phyloP scores from a whole-genome alignment of 257 asterid species.

The Forsythia viridissima region DNA sequence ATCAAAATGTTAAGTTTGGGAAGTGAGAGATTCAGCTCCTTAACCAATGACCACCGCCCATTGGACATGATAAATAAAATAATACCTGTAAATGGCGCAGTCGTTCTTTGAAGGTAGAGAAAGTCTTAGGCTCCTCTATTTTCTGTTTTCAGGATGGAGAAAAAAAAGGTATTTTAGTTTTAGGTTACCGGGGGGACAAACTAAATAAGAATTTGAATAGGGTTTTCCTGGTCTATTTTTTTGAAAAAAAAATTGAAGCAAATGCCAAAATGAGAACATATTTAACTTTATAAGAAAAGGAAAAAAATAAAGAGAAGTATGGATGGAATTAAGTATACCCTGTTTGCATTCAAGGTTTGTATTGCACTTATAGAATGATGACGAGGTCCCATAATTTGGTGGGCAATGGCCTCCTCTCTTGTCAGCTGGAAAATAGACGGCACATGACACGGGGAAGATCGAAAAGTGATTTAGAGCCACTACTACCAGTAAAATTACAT shows the following conservation, averaged over 20 bases:
- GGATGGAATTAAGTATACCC: slow-evolving; percentile 43
- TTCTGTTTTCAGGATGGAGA: slow-evolving; percentile 51
- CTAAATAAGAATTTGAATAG: too few species aligned
- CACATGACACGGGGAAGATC: slow-evolving; percentile 15
- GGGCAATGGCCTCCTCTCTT: slow-evolving; percentile 69
- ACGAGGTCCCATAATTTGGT: slow-evolving; percentile 74
- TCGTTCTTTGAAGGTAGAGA: slow-evolving; percentile 84
- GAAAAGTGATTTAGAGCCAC: neutral
- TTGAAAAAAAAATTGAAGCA: too few species aligned
- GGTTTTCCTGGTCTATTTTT: too few species aligned
- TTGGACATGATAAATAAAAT: slow-evolving; percentile 17
- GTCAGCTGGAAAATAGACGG: slow-evolving; percentile 43
- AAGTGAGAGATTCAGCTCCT: slow-evolving; percentile 25
- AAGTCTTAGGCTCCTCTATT: slow-evolving; percentile 60
- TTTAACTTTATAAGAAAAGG: neutral
- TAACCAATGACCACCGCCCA: slow-evolving; percentile 4
- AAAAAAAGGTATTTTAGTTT: neutral
- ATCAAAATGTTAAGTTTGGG: slow-evolving; percentile 26
- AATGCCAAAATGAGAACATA: too few species aligned
- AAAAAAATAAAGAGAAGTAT: slow-evolving; percentile 13
- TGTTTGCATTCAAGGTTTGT: slow-evolving; percentile 52
- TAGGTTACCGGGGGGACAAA: too few species aligned
- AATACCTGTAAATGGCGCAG: slow-evolving; percentile 92
- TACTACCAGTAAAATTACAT: too few species aligned
- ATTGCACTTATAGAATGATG: slow-evolving; percentile 65